phyloP scores from a whole-genome alignment of 2,329 filamentous ascomycete genomes.

The Penicillium vulpinum region DNA sequence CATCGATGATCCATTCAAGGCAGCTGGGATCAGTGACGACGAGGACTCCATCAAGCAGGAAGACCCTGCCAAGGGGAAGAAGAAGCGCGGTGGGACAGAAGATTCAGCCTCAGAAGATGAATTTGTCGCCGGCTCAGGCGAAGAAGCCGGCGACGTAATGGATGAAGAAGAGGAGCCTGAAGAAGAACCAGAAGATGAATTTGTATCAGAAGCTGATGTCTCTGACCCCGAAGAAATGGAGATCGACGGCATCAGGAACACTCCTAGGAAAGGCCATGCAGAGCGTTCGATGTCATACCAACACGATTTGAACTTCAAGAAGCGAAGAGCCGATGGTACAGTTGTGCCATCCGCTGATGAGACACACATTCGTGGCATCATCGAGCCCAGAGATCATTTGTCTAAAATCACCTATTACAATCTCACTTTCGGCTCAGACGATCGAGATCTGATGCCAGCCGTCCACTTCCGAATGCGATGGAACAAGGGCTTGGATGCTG shows the following conservation, averaged over 20 bases:
- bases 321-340: conserved; percentile 22
- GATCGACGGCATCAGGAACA: not conserved
- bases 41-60: conserved; percentile 22
- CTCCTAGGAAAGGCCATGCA: conserved; percentile 9
- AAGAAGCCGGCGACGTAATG: conserved; percentile 19
- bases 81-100: conserved; percentile 13
- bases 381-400: conserved; percentile 37
- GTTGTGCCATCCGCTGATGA: conserved; percentile 23
- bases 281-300: not conserved
- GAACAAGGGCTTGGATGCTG: conserved; percentile 47
- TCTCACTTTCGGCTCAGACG: conserved; percentile 53
- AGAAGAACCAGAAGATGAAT: conserved; percentile 18
- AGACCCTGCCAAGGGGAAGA: conserved; percentile 15
- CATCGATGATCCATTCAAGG: conserved; percentile 38
- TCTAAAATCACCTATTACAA: conserved; percentile 49
- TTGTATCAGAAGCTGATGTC: conserved; percentile 22
- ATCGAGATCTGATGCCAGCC: conserved; percentile 51
- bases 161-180: conserved; percentile 23
- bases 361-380: conserved; percentile 40
- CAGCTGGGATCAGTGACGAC: conserved; percentile 34
- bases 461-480: conserved; percentile 54
- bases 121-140: conserved; percentile 27
- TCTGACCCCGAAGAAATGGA: conserved; percentile 22
- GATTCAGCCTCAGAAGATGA: conserved; percentile 38
- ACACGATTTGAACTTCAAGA: conserved; percentile 7